phyloP scores from a whole-genome alignment of 768 basidiomycete genomes.

The Agrocybe chaxingu region DNA sequence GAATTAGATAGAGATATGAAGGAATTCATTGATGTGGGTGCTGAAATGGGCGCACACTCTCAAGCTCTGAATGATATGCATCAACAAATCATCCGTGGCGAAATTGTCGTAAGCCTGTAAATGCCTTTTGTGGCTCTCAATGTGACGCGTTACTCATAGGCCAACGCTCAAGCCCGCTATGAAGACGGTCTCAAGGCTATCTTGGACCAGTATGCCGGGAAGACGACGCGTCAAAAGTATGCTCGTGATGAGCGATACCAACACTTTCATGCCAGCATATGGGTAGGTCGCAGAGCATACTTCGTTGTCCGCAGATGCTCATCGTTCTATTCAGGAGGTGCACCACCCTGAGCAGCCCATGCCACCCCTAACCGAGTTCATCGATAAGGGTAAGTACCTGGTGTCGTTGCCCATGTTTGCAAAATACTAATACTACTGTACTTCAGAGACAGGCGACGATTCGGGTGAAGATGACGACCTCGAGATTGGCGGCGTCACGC shows the following conservation, averaged over 20 bases:
- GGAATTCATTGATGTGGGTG: slow-evolving; percentile 61
- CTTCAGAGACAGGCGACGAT: slow-evolving; percentile 74
- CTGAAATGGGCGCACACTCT: slow-evolving; percentile 58
- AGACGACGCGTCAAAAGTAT: slow-evolving; percentile 81
- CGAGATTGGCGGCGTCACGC: slow-evolving; percentile 81
- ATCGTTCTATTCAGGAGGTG: slow-evolving; percentile 46
- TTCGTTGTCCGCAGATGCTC: neutral
- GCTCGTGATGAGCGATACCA: slow-evolving; percentile 56
- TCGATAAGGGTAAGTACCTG: slow-evolving; percentile 55
- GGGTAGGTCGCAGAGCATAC: slow-evolving; percentile 41
- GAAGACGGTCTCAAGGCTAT: slow-evolving; percentile 37
- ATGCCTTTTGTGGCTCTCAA: neutral
- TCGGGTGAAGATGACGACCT: slow-evolving; percentile 88
- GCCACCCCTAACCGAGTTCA: slow-evolving; percentile 73
- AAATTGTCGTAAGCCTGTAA: slow-evolving; percentile 53
- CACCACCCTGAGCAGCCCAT: slow-evolving; percentile 63
- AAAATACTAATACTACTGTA: neutral
- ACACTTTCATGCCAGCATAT: slow-evolving; percentile 62
- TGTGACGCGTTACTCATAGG: slow-evolving; percentile 30
- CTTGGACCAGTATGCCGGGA: slow-evolving; percentile 45
- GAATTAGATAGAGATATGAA: slow-evolving; percentile 69
- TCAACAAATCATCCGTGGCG: slow-evolving; percentile 51
- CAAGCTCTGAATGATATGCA: slow-evolving; percentile 51
- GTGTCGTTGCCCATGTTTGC: neutral
- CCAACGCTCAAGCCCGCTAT: slow-evolving; percentile 50